Conservation (phyloP, 805 yeast species). For the Zygotorulaspora sp. region DNA sequence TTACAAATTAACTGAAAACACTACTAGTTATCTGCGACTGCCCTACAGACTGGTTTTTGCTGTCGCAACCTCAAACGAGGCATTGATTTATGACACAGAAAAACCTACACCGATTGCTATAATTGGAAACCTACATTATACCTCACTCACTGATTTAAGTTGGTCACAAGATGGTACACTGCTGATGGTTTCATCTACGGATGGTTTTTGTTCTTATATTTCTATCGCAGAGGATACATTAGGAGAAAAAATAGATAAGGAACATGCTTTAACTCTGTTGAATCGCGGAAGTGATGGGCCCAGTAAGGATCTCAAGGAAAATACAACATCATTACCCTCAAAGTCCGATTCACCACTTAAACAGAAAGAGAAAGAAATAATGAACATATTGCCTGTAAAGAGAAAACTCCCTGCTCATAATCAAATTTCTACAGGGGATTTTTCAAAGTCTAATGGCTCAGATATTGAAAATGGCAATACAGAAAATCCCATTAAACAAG, state of each 20-base stretch:
- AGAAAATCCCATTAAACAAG: not conserved
- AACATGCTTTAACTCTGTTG: constrained; percentile 6
- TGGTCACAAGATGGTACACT: constrained; percentile 78
- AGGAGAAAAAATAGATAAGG: constrained; percentile 42
- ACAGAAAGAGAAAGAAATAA: constrained; percentile 9
- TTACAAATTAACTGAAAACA: constrained; percentile 35
- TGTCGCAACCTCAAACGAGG: constrained; percentile 85
- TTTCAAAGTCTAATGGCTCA: not conserved
- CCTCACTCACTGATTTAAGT: constrained; percentile 78
- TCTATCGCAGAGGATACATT: constrained; percentile 49
- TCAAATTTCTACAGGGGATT: not conserved
- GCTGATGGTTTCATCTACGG: constrained; percentile 76
- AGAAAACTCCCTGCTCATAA: constrained; percentile 8
- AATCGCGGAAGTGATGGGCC: not conserved
- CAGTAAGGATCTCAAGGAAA: not conserved
- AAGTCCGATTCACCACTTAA: not conserved
- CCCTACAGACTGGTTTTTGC: constrained; percentile 86
- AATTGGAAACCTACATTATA: constrained; percentile 78
- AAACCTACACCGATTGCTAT: constrained; percentile 62
- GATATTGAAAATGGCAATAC: not conserved
- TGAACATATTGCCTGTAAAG: constrained; percentile 25
- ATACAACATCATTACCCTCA: not conserved
- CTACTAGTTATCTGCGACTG: constrained; percentile 43
- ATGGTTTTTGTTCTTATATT: constrained; percentile 82
- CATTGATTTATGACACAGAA: constrained; percentile 78